These are phyloP conservation scores for Coniochaeta hoffmannii DNA, from an alignment of 2,329 filamentous ascomycete genomes.

Conservation along the genomic window DNA sequence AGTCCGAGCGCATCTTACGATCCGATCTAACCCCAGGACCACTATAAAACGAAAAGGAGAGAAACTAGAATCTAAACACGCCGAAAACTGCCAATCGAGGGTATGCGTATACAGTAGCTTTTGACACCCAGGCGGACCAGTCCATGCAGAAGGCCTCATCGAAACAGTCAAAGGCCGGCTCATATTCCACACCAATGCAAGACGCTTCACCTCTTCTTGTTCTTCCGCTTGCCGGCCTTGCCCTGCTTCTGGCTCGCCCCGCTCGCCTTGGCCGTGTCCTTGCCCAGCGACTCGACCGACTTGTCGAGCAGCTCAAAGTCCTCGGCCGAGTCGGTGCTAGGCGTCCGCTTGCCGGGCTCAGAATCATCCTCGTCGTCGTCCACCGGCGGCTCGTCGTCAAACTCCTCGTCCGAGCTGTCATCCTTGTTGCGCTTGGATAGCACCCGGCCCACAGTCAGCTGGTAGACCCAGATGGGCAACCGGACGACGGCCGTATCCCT, in stretches of 20 bases:
- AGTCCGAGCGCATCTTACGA: too few species aligned
- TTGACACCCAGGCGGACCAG: not conserved
- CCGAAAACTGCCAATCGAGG: not conserved
- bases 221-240: conserved; percentile 45
- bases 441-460: conserved; percentile 43
- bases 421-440: conserved; percentile 28
- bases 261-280: conserved; percentile 42
- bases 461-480: conserved; percentile 68
- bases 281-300: conserved; percentile 46
- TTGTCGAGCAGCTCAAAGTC: conserved; percentile 59
- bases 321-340: conserved; percentile 48
- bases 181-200: not conserved
- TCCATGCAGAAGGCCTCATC: not conserved
- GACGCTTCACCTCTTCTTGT: conserved; percentile 41
- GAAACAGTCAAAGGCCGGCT: not conserved
- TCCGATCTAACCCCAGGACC: too few species aligned
- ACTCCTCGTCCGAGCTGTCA: conserved; percentile 22
- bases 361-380: conserved; percentile 36
- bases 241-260: conserved; percentile 29
- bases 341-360: conserved; percentile 42
- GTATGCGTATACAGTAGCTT: not conserved
- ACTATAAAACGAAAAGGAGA: too few species aligned
- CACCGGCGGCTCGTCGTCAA: conserved; percentile 26
- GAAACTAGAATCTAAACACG: not conserved
- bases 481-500: conserved; percentile 76